Evolutionary conservation across 1,284 basidiomycete species (phyloP).

Genomic region (Cutaneotrichosporon dermatis): DNA sequence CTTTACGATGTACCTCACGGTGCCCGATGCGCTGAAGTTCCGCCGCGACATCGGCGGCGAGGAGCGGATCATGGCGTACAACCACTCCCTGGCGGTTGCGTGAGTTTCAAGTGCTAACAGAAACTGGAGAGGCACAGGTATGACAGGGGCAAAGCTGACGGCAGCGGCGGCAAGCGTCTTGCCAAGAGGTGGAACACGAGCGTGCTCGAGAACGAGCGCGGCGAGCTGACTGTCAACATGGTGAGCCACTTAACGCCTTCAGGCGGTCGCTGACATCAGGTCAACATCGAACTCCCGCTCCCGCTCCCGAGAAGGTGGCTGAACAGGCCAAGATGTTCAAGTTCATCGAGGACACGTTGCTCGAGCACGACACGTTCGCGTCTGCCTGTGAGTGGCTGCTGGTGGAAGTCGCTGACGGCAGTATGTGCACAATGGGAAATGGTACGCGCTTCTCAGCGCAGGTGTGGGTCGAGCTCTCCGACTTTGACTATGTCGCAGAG

Average conservation of each 20-base stretch:
- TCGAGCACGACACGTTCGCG: slow-evolving; percentile 32
- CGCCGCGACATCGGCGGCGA: slow-evolving; percentile 79
- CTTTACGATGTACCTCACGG: slow-evolving; percentile 29
- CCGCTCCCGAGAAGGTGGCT: slow-evolving; percentile 19
- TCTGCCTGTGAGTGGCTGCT: slow-evolving; percentile 22
- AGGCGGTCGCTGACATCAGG: too few species aligned
- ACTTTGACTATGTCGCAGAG: slow-evolving; percentile 43
- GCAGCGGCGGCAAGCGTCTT: slow-evolving; percentile 61
- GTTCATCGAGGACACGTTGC: slow-evolving; percentile 29
- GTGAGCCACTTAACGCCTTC: too few species aligned
- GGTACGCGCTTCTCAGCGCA: slow-evolving; percentile 72
- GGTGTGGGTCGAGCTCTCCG: slow-evolving; percentile 59
- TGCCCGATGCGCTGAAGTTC: slow-evolving; percentile 64
- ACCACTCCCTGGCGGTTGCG: slow-evolving; percentile 64
- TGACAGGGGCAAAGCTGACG: too few species aligned
- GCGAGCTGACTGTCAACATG: slow-evolving; percentile 70
- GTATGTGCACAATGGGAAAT: slow-evolving; percentile 58
- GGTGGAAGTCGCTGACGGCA: slow-evolving; percentile 2
- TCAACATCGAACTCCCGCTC: slow-evolving; percentile 47
- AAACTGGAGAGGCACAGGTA: too few species aligned
- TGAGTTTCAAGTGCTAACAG: too few species aligned
- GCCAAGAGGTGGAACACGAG: slow-evolving; percentile 62
- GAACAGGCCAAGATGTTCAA: slow-evolving; percentile 24
- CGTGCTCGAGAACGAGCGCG: slow-evolving; percentile 58
- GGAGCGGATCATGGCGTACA: slow-evolving; percentile 68